phyloP scores from a whole-genome alignment of 495 filamentous ascomycete genomes.

The Bacidia rubella region DNA sequence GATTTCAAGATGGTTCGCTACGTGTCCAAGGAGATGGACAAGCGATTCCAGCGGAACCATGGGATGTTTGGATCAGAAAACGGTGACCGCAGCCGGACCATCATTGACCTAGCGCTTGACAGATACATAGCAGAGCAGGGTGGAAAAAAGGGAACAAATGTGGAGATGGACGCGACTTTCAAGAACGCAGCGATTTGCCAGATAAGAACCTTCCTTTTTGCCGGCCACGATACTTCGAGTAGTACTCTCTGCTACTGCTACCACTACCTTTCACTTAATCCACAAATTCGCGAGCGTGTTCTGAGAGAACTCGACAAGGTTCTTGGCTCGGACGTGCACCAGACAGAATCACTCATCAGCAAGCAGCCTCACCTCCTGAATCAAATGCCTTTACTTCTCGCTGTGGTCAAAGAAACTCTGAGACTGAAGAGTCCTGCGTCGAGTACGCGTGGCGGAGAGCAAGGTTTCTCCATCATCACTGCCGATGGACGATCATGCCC shows the following conservation, averaged over 20 bases:
- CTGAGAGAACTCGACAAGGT: constrained; percentile 33
- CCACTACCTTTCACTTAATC: constrained; percentile 34
- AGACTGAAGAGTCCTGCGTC: constrained; percentile 31
- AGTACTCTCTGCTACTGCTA: constrained; percentile 24
- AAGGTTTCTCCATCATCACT: constrained; percentile 23
- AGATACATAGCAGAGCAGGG: constrained; percentile 20
- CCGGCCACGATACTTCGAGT: constrained; percentile 28
- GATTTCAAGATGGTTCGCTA: constrained; percentile 15
- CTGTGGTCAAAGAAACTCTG: constrained; percentile 37
- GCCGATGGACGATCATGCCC: constrained; percentile 21
- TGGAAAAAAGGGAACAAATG: constrained; percentile 18
- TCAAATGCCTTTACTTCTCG: constrained; percentile 29
- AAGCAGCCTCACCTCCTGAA: constrained; percentile 28
- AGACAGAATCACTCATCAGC: constrained; percentile 17
- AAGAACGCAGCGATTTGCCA: constrained; percentile 11
- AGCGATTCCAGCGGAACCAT: constrained; percentile 18
- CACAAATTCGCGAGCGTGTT: constrained; percentile 25
- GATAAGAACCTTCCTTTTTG: constrained; percentile 24
- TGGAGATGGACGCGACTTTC: constrained; percentile 12
- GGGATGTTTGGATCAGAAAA: neutral
- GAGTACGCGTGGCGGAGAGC: constrained; percentile 24
- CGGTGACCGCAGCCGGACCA: constrained; percentile 3
- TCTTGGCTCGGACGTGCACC: constrained; percentile 20
- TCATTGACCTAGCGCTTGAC: constrained; percentile 27
- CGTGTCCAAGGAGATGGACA: constrained; percentile 16